These are phyloP conservation scores for Microsporum canis DNA, from an alignment of 2,329 filamentous ascomycete species.

Conservation along the genomic window DNA sequence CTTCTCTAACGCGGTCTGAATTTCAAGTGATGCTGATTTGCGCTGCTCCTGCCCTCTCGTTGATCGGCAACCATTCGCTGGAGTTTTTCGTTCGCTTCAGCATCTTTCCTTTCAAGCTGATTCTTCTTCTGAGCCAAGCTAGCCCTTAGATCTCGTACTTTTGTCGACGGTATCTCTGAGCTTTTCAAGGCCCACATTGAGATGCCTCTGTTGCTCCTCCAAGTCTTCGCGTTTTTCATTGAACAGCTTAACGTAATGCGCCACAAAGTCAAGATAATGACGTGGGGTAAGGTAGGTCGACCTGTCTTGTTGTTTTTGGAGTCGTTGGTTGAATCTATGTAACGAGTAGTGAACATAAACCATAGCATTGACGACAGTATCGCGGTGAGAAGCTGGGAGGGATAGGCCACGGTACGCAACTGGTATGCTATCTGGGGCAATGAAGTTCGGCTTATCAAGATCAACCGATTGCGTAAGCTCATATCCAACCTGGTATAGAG, in stretches of 20 bases:
- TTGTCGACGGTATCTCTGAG: conserved; percentile 94
- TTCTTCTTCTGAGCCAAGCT: conserved; percentile 91
- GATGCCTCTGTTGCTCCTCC: conserved; percentile 94
- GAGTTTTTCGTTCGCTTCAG: conserved; percentile 92
- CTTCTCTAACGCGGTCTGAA: conserved; percentile 74
- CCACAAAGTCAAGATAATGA: conserved; percentile 95
- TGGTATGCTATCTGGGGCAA: conserved; percentile 79
- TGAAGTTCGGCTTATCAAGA: conserved; percentile 75
- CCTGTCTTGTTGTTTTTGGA: conserved; percentile 85
- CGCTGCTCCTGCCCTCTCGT: conserved; percentile 87
- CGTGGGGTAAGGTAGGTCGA: conserved; percentile 88
- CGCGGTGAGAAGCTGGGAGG: conserved; percentile 78
- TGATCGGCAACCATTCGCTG: conserved; percentile 96
- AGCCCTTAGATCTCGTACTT: conserved; percentile 75
- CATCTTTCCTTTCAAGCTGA: conserved; percentile 85
- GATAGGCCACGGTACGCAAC: conserved; percentile 78
- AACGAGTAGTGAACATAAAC: conserved; percentile 97
- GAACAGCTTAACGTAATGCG: conserved; percentile 93
- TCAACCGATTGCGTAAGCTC: conserved; percentile 96
- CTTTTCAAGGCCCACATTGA: conserved; percentile 97
- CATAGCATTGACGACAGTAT: conserved; percentile 94
- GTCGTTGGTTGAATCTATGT: conserved; percentile 73
- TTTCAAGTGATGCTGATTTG: conserved; percentile 76
- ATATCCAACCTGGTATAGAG: conserved; percentile 90
- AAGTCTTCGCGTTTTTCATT: conserved; percentile 97